These are phyloP conservation scores for Wickerhamiella bombiphila DNA, from an alignment of 805 yeast genomes.

Conservation along the genomic window DNA sequence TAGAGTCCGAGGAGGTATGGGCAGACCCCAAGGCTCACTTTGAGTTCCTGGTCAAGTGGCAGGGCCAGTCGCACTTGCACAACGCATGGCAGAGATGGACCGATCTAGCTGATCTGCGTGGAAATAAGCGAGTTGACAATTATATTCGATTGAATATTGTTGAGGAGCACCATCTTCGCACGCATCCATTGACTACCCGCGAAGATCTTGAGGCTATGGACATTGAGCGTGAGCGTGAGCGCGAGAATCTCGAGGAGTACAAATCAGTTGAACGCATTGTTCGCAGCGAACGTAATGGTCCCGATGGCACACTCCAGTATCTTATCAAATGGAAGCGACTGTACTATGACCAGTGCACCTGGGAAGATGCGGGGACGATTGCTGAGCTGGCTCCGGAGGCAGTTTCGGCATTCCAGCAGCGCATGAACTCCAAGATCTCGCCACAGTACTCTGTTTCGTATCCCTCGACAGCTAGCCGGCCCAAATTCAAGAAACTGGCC, in stretches of 20 bases:
- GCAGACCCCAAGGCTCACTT: conserved; percentile 44
- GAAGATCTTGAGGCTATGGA: conserved; percentile 93
- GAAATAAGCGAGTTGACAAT: conserved; percentile 77
- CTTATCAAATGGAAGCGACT: conserved; percentile 87
- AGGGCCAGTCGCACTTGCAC: conserved; percentile 74
- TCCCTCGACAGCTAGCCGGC: conserved; percentile 45
- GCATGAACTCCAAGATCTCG: conserved; percentile 68
- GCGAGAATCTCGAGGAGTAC: conserved; percentile 73
- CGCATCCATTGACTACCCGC: conserved; percentile 67
- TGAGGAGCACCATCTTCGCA: conserved; percentile 58
- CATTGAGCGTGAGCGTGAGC: conserved; percentile 68
- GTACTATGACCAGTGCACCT: conserved; percentile 88
- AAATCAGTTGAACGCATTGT: conserved; percentile 82
- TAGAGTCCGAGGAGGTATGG: conserved; percentile 23
- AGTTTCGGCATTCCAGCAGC: conserved; percentile 67
- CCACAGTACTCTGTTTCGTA: conserved; percentile 72
- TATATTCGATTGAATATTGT: conserved; percentile 68
- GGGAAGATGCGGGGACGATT: conserved; percentile 87
- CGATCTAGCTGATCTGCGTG: conserved; percentile 36
- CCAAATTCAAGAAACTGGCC: conserved; percentile 73
- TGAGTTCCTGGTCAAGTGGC: conserved; percentile 65
- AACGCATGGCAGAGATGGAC: conserved; percentile 81
- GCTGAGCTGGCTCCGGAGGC: conserved; percentile 72
- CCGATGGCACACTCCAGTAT: conserved; percentile 57
- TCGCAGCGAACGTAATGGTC: conserved; percentile 64